Conservation (phyloP, 78 protist species). For the Fonticula alba region DNA sequence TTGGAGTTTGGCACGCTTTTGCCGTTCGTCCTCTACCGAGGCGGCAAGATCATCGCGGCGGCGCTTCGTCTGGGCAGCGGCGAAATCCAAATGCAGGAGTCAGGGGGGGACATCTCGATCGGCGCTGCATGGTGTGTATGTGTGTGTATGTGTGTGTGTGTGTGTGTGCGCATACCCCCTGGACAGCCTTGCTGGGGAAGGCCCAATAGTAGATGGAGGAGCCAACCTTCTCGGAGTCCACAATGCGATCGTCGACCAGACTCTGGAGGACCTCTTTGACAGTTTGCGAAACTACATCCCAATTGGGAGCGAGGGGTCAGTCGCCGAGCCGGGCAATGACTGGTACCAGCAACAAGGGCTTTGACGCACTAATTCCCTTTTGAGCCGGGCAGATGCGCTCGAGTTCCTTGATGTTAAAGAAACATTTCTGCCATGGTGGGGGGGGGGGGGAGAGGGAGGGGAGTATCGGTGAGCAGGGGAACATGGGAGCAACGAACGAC, state of each 20-base stretch:
- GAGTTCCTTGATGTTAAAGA: conserved; percentile 18
- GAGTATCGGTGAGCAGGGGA: too few species aligned
- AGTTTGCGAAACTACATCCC: not conserved
- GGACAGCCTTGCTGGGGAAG: conserved; percentile 10
- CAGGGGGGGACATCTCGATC: not conserved
- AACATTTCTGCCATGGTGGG: not conserved
- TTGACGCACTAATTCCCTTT: conserved; percentile 14
- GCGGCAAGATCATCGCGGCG: not conserved
- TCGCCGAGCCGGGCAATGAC: too few species aligned
- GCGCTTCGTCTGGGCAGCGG: not conserved
- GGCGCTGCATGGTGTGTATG: not conserved
- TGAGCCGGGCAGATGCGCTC: conserved; percentile 9
- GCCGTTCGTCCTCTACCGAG: not conserved
- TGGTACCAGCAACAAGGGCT: not conserved
- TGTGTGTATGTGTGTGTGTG: not conserved
- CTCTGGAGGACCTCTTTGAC: conserved; percentile 31
- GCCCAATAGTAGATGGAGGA: conserved; percentile 29
- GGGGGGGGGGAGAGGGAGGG: too few species aligned
- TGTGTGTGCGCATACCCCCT: not conserved
- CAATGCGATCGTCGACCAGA: conserved; percentile 23
- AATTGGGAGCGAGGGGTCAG: too few species aligned
- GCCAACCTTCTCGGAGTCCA: conserved; percentile 28
- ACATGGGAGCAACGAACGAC: too few species aligned
- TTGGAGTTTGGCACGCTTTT: not conserved
- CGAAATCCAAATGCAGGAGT: not conserved